phyloP scores from a whole-genome alignment of 345 rosid species.

The Citrus hindsii region DNA sequence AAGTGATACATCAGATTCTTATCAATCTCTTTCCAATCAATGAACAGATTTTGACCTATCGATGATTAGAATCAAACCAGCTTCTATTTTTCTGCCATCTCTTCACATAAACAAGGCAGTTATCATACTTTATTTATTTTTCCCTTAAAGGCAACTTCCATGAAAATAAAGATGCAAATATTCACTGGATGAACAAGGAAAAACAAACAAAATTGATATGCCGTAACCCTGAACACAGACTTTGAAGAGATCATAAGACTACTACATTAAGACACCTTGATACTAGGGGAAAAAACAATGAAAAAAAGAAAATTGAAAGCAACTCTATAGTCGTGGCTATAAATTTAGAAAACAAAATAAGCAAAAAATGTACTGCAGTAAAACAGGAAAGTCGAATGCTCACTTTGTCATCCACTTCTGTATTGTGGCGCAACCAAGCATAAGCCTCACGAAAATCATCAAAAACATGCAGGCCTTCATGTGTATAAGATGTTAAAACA shows the following conservation, averaged over 20 bases:
- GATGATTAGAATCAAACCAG: neutral
- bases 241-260: neutral
- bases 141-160: neutral
- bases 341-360: neutral
- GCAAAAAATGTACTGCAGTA: neutral
- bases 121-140: too few species aligned
- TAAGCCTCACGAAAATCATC: conserved; percentile 99
- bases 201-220: neutral
- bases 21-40: neutral
- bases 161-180: neutral
- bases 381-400: conserved; percentile 17
- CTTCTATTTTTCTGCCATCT: neutral
- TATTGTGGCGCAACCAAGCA: conserved; percentile 92
- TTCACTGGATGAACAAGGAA: neutral
- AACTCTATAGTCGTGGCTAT: neutral
- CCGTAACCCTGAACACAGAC: neutral
- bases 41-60: neutral
- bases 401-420: conserved; percentile 99
- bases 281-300: neutral
- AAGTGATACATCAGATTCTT: neutral
- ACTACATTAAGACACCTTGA: neutral
- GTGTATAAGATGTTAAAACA: conserved; percentile 76
- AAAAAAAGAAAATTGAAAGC: neutral
- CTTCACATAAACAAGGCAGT: neutral
- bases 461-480: conserved; percentile 86